These are phyloP conservation scores for Emericellopsis terricola DNA, from an alignment of 495 filamentous ascomycete genomes.

Conservation along the genomic window DNA sequence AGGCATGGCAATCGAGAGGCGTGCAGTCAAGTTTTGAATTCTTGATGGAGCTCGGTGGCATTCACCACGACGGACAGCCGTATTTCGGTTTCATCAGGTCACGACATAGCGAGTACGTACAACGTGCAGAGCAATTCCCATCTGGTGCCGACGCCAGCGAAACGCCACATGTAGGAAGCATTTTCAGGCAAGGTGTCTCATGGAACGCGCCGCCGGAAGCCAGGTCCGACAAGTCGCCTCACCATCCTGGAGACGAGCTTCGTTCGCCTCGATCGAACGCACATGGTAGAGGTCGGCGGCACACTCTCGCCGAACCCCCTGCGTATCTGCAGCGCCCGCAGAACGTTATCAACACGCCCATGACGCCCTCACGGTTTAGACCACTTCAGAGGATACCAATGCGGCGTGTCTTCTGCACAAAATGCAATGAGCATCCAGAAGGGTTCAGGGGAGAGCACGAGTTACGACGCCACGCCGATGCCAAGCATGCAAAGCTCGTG, in stretches of 20 bases:
- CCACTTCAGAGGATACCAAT: slow-evolving; percentile 62
- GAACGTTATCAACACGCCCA: slow-evolving; percentile 15
- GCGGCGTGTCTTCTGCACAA: slow-evolving; percentile 55
- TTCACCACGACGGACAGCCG: neutral
- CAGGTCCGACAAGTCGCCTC: no score
- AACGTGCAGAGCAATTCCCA: no score
- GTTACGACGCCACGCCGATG: slow-evolving; percentile 69
- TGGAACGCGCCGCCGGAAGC: no score
- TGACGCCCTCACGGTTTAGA: slow-evolving; percentile 37
- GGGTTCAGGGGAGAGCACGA: slow-evolving; percentile 94
- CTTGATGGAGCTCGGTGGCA: slow-evolving; percentile 1
- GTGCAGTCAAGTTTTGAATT: slow-evolving; percentile 22
- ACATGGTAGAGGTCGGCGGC: slow-evolving; percentile 22
- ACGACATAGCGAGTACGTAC: neutral
- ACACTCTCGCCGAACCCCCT: slow-evolving; percentile 28
- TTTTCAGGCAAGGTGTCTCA: no score
- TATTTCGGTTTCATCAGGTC: slow-evolving; percentile 2
- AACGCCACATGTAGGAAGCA: no score
- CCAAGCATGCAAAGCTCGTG: slow-evolving; percentile 52
- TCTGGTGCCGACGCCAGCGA: no score
- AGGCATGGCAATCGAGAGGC: slow-evolving; percentile 22
- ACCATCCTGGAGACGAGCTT: no score
- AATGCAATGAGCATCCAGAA: slow-evolving; percentile 66
- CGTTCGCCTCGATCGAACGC: no score
- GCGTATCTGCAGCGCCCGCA: slow-evolving; percentile 19